Evolutionary conservation across 495 filamentous ascomycete species (phyloP).

Genomic region (Neurospora sp.): DNA sequence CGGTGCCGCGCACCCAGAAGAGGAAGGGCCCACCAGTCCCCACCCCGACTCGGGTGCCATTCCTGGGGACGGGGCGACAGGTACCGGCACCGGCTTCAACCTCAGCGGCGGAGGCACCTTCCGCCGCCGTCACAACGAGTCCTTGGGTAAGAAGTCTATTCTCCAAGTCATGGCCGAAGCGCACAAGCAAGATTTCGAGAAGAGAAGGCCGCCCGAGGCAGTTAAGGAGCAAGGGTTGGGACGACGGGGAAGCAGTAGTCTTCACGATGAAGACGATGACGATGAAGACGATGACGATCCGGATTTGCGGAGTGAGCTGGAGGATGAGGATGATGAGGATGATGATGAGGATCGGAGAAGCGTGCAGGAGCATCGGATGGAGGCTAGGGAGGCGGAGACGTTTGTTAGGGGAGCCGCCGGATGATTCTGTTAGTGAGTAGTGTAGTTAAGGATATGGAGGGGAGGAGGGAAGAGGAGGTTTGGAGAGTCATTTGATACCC

Average conservation of each 20-base stretch:
- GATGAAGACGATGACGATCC: conserved; percentile 3
- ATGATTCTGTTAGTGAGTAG: background rate
- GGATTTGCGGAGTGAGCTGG: conserved; percentile 10
- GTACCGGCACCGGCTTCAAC: background rate
- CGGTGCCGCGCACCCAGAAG: background rate
- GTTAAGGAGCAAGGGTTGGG: background rate
- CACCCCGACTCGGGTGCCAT: background rate
- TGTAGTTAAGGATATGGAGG: background rate
- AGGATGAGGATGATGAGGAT: conserved; percentile 20
- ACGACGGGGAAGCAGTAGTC: background rate
- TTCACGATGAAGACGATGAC: background rate
- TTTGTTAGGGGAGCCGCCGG: conserved; percentile 1
- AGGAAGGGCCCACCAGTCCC: background rate
- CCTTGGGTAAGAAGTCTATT: conserved; percentile 40
- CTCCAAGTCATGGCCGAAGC: conserved; percentile 53
- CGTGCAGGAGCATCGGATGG: conserved; percentile 15
- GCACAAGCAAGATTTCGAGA: conserved; percentile 82
- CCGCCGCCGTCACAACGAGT: conserved; percentile 17
- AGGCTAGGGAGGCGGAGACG: conserved; percentile 8
- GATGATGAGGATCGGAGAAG: conserved; percentile 21
- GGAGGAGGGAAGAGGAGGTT: background rate
- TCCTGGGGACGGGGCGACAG: background rate
- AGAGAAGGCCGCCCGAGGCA: conserved; percentile 44
- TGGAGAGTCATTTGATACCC: background rate
- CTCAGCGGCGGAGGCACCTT: conserved; percentile 20